A percentile compares a stretch with the other conserved stretches of the same genome.
phyloP scores from a whole-genome alignment of 2,329 filamentous ascomycete genomes.

The Neurospora sp. region DNA sequence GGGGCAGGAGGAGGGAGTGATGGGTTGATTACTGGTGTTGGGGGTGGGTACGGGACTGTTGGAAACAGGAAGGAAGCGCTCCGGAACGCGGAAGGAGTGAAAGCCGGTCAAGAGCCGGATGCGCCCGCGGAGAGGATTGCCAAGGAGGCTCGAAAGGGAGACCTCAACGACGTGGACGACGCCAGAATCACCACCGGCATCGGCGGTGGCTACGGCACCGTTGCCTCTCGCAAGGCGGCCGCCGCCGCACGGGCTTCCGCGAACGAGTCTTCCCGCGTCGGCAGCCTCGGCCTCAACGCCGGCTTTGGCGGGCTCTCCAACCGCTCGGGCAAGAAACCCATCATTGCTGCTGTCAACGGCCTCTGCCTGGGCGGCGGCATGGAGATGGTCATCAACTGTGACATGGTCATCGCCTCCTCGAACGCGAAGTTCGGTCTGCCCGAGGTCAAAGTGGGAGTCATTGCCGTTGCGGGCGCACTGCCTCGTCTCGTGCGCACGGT shows the following conservation, averaged over 20 bases:
- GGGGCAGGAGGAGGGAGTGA: background rate
- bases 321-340: conserved; percentile 59
- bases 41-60: background rate
- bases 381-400: conserved; percentile 66
- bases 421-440: conserved; percentile 58
- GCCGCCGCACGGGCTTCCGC: background rate
- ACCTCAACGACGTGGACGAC: background rate
- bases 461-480: conserved; percentile 61
- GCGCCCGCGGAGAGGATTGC: background rate
- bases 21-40: background rate
- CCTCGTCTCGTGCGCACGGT: conserved; percentile 56
- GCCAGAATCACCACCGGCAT: background rate
- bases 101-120: background rate
- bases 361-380: conserved; percentile 66
- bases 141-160: background rate
- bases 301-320: conserved; percentile 61
- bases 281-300: conserved; percentile 16
- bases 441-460: conserved; percentile 61
- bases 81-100: background rate
- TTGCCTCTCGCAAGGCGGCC: background rate
- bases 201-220: background rate
- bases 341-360: conserved; percentile 69
- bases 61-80: background rate
- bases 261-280: background rate
- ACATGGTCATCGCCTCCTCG: conserved; percentile 55